Percentiles rank a stretch among this genome's conserved stretches.
phyloP scores from a whole-genome alignment of 179 eudicot species.

The Vitellaria paradoxa region DNA sequence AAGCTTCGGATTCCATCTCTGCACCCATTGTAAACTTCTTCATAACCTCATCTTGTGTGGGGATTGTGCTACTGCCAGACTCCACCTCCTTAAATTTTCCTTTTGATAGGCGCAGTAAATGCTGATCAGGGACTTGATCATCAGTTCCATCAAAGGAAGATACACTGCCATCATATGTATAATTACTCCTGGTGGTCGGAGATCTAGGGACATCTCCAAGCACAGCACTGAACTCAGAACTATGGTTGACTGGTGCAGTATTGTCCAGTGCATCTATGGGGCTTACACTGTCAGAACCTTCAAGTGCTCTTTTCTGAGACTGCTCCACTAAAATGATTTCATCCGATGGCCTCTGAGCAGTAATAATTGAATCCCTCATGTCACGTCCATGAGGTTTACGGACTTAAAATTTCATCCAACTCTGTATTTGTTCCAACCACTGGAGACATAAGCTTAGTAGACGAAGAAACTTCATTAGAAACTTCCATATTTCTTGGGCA shows the following conservation, averaged over 20 bases:
- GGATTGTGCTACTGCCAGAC: slow-evolving; percentile 15
- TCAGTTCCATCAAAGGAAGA: slow-evolving; percentile 73
- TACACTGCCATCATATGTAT: slow-evolving; percentile 62
- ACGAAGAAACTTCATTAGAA: slow-evolving; percentile 13
- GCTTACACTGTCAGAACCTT: slow-evolving; percentile 26
- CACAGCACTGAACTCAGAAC: slow-evolving; percentile 21
- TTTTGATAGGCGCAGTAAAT: slow-evolving; percentile 8
- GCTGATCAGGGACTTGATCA: slow-evolving; percentile 28
- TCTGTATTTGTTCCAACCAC: slow-evolving; percentile 6
- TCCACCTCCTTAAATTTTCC: slow-evolving; percentile 26
- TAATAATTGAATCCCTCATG: slow-evolving; percentile 16
- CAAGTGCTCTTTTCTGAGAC: slow-evolving; percentile 13
- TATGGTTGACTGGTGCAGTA: slow-evolving; percentile 7
- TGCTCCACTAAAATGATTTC: slow-evolving; percentile 27
- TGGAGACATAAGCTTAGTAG: slow-evolving; percentile 11
- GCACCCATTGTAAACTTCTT: slow-evolving; percentile 16
- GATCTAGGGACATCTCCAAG: slow-evolving; percentile 22
- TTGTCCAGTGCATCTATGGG: slow-evolving; percentile 26
- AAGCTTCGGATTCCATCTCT: slow-evolving; percentile 24
- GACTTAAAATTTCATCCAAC: slow-evolving; percentile 8
- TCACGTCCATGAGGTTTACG: slow-evolving; percentile 15
- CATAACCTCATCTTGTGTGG: slow-evolving; percentile 14
- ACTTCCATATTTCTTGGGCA: slow-evolving; percentile 10
- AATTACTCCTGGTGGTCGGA: slow-evolving; percentile 32
- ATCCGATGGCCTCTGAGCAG: slow-evolving; percentile 13